Evolutionary conservation across 2,329 filamentous ascomycete species (phyloP).

Genomic region (Talaromyces sp.): DNA sequence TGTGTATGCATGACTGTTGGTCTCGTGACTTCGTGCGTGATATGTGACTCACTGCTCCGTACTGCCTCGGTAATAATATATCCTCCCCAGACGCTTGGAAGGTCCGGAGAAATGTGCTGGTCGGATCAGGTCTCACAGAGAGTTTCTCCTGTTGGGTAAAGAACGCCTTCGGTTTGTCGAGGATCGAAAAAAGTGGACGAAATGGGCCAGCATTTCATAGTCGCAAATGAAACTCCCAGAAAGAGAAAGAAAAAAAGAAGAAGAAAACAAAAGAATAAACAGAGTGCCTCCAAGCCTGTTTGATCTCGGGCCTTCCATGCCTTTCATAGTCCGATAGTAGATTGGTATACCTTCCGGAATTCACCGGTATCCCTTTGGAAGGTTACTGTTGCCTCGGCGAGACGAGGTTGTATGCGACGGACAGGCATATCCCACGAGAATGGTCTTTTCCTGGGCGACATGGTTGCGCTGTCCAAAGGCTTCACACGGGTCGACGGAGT

Average conservation of each 20-base stretch:
- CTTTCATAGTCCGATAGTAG: neutral
- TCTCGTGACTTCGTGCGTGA: constrained; percentile 4
- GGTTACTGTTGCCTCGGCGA: constrained; percentile 5
- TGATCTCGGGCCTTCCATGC: neutral
- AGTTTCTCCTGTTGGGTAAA: neutral
- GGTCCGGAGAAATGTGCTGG: neutral
- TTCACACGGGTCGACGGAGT: constrained; percentile 77
- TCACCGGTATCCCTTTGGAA: constrained; percentile 17
- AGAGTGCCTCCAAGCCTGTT: neutral
- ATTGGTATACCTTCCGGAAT: too few relatives aligned
- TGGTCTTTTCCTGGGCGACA: constrained; percentile 64
- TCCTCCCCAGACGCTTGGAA: constrained; percentile 9
- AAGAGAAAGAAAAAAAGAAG: too few relatives aligned
- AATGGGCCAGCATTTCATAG: constrained; percentile 8
- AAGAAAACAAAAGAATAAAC: neutral
- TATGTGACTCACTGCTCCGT: constrained; percentile 1
- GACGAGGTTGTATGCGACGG: constrained; percentile 41
- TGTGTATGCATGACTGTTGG: constrained; percentile 5
- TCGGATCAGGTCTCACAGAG: neutral
- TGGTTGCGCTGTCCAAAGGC: constrained; percentile 71
- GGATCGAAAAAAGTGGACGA: constrained; percentile 1
- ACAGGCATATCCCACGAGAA: constrained; percentile 80
- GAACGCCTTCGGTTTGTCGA: constrained; percentile 1
- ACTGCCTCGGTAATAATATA: neutral
- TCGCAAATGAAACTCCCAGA: neutral